phyloP scores from a whole-genome alignment of 257 asterid genomes.

The Jasminum sambac region DNA sequence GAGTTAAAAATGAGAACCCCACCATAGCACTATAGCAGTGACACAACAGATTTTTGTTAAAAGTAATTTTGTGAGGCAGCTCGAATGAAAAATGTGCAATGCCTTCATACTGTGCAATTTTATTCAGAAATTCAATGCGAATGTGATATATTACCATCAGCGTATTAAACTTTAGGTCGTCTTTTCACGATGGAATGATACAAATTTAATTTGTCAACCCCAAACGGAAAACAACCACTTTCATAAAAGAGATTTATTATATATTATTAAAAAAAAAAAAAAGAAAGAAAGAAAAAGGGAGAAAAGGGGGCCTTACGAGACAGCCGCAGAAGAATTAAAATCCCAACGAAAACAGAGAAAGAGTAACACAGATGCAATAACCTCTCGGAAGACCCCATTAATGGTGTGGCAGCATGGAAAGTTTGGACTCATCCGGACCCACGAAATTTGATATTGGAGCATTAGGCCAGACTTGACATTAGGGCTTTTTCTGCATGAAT shows the following conservation, averaged over 20 bases:
- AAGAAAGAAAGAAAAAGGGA: neutral
- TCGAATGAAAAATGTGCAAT: neutral
- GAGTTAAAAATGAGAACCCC: no score
- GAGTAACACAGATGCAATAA: neutral
- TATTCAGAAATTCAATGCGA: neutral
- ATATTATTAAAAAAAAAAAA: no score
- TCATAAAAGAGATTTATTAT: neutral
- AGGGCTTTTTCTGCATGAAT: no score
- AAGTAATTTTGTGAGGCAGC: neutral
- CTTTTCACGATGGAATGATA: neutral
- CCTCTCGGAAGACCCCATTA: neutral
- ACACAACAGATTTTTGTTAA: no score
- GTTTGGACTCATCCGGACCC: neutral
- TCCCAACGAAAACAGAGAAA: neutral
- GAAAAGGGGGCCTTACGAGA: no score
- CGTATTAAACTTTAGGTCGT: neutral
- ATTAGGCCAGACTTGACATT: no score
- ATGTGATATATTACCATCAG: neutral
- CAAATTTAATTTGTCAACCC: neutral
- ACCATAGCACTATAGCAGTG: no score
- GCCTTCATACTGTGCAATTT: neutral
- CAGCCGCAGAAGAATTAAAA: neutral
- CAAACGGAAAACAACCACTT: neutral
- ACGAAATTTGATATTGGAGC: no score
- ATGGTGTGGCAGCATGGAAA: neutral